Evolutionary conservation across 805 yeast species (phyloP).

Genomic region (Cephaloascus albidus): DNA sequence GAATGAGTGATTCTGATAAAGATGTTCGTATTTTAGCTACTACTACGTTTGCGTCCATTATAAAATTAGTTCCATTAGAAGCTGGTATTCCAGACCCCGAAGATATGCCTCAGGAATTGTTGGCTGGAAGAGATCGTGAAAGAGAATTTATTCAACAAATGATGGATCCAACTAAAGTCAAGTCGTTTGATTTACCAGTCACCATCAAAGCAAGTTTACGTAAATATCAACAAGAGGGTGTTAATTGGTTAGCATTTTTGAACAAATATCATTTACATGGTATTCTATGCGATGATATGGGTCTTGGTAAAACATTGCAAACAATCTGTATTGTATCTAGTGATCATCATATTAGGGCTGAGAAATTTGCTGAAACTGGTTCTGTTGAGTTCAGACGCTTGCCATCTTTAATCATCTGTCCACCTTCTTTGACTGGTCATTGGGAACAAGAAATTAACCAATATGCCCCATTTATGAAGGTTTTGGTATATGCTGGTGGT

Average conservation of each 20-base stretch:
- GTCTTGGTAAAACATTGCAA: conserved; percentile 93
- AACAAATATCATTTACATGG: conserved; percentile 96
- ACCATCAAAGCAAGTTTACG: conserved; percentile 87
- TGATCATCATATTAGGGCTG: conserved; percentile 81
- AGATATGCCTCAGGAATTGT: conserved; percentile 75
- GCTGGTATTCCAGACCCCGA: conserved; percentile 95
- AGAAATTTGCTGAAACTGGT: conserved; percentile 51
- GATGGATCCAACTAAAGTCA: conserved; percentile 93
- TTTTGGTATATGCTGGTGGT: conserved; percentile 87
- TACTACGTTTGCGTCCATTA: conserved; percentile 92
- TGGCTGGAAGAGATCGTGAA: conserved; percentile 87
- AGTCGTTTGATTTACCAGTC: conserved; percentile 83
- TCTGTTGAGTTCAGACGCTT: conserved; percentile 61
- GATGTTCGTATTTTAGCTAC: conserved; percentile 90
- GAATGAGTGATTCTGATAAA: conserved; percentile 92
- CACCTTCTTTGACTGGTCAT: conserved; percentile 96
- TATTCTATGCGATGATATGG: conserved; percentile 98
- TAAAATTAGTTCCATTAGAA: conserved; percentile 91
- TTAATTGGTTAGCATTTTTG: conserved; percentile 93
- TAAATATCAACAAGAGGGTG: conserved; percentile 96
- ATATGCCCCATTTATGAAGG: conserved; percentile 80
- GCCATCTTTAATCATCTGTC: conserved; percentile 86
- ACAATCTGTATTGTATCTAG: conserved; percentile 96
- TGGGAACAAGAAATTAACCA: conserved; percentile 95
- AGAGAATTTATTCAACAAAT: conserved; percentile 92